Evolutionary conservation across 2,329 filamentous ascomycete species (phyloP).

Genomic region (Fusarium virguliforme): DNA sequence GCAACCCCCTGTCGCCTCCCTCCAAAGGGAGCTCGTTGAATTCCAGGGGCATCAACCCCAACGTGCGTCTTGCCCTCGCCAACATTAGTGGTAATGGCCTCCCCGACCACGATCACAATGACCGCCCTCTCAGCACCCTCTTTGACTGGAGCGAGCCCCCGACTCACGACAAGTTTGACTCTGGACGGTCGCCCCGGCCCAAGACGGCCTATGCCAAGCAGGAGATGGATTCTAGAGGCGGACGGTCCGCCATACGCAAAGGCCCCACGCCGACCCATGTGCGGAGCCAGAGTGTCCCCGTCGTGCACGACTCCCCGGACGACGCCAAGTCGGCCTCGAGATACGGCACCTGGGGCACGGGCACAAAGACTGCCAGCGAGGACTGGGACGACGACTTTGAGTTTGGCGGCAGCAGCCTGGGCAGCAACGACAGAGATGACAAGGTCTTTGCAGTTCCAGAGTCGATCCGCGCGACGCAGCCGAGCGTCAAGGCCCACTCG

Average conservation of each 20-base stretch:
- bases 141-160: conserved; percentile 85
- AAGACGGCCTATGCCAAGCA: conserved; percentile 85
- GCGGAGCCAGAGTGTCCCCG: conserved; percentile 85
- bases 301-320: conserved; percentile 75
- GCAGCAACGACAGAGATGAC: conserved; percentile 56
- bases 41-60: conserved; percentile 68
- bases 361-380: conserved; percentile 85
- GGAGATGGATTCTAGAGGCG: conserved; percentile 78
- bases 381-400: conserved; percentile 95
- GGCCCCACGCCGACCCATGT: conserved; percentile 80
- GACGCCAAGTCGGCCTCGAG: conserved; percentile 73
- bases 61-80: conserved; percentile 69
- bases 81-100: conserved; percentile 66
- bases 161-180: conserved; percentile 73
- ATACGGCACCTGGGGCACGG: conserved; percentile 86
- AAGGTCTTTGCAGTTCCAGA: conserved; percentile 71
- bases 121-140: conserved; percentile 76
- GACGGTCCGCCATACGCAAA: conserved; percentile 77
- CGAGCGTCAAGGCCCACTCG: conserved; percentile 86
- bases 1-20: conserved; percentile 73
- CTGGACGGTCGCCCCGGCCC: conserved; percentile 74
- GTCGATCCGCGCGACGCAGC: conserved; percentile 85
- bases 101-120: conserved; percentile 45
- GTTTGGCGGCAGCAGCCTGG: conserved; percentile 69
- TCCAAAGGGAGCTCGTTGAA: conserved; percentile 67